phyloP scores from a whole-genome alignment of 176 grass and related monocot species.

The maize (Zea mays) region Zm-B73-REFERENCE-NAM-5.0 NC_050102.1:135305501-135306000 shows the following conservation, averaged over 20 bases:
- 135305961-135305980: conserved; percentile 60
- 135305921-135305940: conserved; percentile 43
- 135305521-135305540: conserved; percentile 31
- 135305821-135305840: neutral
- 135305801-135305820: conserved; percentile 44
- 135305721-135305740: no score
- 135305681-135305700: conserved; percentile 53
- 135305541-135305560: conserved; percentile 39
- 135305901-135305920: conserved; percentile 58
- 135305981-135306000: conserved; percentile 49
- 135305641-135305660: conserved; percentile 72
- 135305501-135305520: neutral
- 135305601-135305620: conserved; percentile 66
- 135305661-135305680: conserved; percentile 55
- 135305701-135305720: no score
- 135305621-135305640: conserved; percentile 64
- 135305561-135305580: conserved; percentile 3
- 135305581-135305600: conserved; percentile 48
- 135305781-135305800: conserved; percentile 40
- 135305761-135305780: conserved; percentile 47
- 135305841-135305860: neutral
- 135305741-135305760: conserved; percentile 4
- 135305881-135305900: conserved; percentile 25
- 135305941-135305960: no score
- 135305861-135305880: conserved; percentile 41